These are phyloP conservation scores for Pezicula carpinea DNA, from an alignment of 2,329 filamentous ascomycete species.

Conservation along the genomic window DNA sequence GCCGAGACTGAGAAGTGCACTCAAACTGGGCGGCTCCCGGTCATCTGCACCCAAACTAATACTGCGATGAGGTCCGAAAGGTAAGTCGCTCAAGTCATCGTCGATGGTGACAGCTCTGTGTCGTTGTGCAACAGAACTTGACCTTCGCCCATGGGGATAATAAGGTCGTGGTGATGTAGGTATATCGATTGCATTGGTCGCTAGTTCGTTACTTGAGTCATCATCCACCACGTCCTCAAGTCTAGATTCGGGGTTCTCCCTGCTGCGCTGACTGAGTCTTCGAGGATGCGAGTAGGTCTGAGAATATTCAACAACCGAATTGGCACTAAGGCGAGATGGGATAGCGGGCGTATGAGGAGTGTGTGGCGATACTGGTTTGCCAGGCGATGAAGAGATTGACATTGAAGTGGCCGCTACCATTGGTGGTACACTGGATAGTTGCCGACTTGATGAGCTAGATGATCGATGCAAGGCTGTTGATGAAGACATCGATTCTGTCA, in stretches of 20 bases:
- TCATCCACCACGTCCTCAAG: conserved; percentile 22
- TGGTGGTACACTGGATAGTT: conserved; percentile 55
- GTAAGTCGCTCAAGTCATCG: conserved; percentile 54
- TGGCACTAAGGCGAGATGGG: conserved; percentile 87
- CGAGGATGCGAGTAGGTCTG: conserved; percentile 40
- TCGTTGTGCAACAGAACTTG: conserved; percentile 65
- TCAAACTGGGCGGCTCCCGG: conserved; percentile 60
- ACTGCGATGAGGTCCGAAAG: conserved; percentile 59
- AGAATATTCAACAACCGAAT: conserved; percentile 72
- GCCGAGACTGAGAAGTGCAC: conserved; percentile 50
- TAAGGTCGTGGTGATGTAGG: conserved; percentile 62
- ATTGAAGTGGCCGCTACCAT: conserved; percentile 70
- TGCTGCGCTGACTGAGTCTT: conserved; percentile 15
- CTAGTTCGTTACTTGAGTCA: conserved; percentile 39
- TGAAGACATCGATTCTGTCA: conserved; percentile 91
- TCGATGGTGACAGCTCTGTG: conserved; percentile 49
- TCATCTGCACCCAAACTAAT: conserved; percentile 64
- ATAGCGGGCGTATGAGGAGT: conserved; percentile 92
- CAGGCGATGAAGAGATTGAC: conserved; percentile 83
- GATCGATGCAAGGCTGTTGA: conserved; percentile 82
- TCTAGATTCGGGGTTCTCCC: conserved; percentile 15
- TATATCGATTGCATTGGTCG: conserved; percentile 67
- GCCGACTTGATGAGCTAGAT: conserved; percentile 65
- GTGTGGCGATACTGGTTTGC: conserved; percentile 83
- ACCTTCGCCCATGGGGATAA: conserved; percentile 51